A percentile compares a stretch with the other conserved stretches of the same genome.
phyloP scores from a whole-genome alignment of 306 rosid species.

The Parietaria judaica region DNA sequence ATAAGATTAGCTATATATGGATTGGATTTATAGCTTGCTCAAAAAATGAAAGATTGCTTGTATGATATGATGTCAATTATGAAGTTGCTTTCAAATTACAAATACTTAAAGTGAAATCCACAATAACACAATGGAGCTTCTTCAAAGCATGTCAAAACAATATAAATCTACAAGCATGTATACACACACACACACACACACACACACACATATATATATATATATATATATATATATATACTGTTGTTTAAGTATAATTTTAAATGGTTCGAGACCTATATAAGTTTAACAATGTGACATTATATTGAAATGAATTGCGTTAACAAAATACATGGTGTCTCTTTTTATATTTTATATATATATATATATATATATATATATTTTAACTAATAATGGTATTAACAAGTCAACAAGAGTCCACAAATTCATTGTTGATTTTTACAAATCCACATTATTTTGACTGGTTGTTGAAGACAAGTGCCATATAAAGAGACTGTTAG shows the following conservation, averaged over 20 bases:
- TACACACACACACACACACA: not conserved
- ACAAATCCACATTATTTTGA: not conserved
- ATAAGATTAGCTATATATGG: not conserved
- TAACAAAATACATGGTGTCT: too few species aligned
- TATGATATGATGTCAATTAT: conserved; percentile 3
- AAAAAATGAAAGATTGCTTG: not conserved
- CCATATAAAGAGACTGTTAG: not conserved
- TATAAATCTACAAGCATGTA: conserved; percentile 11
- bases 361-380: too few species aligned
- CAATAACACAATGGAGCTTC: conserved; percentile 3
- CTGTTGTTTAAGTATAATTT: too few species aligned
- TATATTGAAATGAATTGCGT: too few species aligned
- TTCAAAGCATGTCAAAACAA: conserved; percentile 11
- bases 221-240: not conserved
- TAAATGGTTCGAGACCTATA: too few species aligned
- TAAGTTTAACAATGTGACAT: too few species aligned
- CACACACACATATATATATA: not conserved
- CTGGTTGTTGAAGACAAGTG: conserved; percentile 5
- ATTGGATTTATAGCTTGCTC: conserved; percentile 2
- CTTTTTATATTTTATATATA: too few species aligned
- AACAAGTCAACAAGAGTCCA: too few species aligned
- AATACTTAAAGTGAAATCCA: not conserved
- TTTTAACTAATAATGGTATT: too few species aligned
- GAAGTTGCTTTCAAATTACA: not conserved
- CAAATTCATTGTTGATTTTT: too few species aligned